A percentile compares a stretch with the other conserved stretches of the same genome.
Conservation (phyloP, 352 stramenopile species). For the Phytophthora hibernalis region DNA sequence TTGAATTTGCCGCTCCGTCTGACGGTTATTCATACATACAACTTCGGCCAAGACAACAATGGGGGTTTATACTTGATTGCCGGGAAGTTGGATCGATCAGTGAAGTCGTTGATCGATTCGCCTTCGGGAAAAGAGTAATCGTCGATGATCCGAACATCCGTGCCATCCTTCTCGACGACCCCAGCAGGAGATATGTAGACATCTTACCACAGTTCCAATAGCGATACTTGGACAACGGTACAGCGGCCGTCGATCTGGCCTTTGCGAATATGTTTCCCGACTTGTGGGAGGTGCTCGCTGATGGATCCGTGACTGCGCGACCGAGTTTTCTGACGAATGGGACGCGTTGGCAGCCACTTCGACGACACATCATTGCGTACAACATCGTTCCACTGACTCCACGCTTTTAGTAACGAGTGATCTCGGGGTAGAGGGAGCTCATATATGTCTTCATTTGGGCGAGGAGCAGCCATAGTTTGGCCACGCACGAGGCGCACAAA, state of each 20-base stretch:
- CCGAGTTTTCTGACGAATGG: background rate
- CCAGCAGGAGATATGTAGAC: conserved; percentile 10
- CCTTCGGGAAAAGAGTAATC: conserved; percentile 1
- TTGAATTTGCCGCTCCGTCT: too few relatives aligned
- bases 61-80: conserved; percentile 7
- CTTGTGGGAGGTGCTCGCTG: background rate
- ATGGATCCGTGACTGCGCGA: conserved; percentile 3
- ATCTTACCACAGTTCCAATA: conserved; percentile 5
- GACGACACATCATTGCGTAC: conserved; percentile 2
- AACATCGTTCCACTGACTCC: conserved; percentile 8
- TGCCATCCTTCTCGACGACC: conserved; percentile 1
- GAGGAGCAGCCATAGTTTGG: conserved; percentile 1
- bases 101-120: conserved; percentile 12
- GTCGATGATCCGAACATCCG: conserved; percentile 9
- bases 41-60: too few relatives aligned
- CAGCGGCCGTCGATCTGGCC: conserved; percentile 16
- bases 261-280: conserved; percentile 13
- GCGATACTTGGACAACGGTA: background rate
- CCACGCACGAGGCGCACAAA: conserved; percentile 15
- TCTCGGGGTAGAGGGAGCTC: background rate
- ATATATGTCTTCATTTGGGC: conserved; percentile 20
- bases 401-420: background rate
- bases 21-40: too few relatives aligned
- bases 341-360: conserved; percentile 1
- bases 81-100: conserved; percentile 2